Evolutionary conservation across 1,284 basidiomycete genomes (phyloP).

Genomic region (Ceratobasidium theobromae): DNA sequence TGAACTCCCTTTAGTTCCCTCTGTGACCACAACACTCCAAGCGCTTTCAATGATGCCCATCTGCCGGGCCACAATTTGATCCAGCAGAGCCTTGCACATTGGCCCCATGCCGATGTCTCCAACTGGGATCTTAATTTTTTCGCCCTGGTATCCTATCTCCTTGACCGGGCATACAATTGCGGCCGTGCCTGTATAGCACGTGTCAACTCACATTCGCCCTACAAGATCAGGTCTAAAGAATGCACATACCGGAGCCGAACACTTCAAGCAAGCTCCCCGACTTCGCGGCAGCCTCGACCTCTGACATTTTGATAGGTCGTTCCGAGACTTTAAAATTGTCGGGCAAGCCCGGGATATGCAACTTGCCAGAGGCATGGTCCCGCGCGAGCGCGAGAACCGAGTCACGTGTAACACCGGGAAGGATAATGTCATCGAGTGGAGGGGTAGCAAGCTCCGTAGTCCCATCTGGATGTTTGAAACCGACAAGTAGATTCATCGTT

Average conservation of each 20-base stretch:
- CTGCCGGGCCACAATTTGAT: constrained; percentile 55
- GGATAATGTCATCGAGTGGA: constrained; percentile 91
- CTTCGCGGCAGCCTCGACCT: constrained; percentile 74
- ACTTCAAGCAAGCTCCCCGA: constrained; percentile 81
- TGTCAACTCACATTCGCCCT: not conserved
- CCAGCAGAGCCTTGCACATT: constrained; percentile 53
- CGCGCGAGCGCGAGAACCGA: constrained; percentile 83
- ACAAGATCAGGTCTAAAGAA: not conserved
- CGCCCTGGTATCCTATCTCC: constrained; percentile 51
- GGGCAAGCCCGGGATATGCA: constrained; percentile 62
- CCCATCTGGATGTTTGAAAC: constrained; percentile 74
- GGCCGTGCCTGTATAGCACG: constrained; percentile 34
- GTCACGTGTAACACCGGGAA: constrained; percentile 95
- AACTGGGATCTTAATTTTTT: constrained; percentile 54
- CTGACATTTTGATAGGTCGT: constrained; percentile 85
- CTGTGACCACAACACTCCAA: constrained; percentile 45
- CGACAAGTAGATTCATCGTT: constrained; percentile 94
- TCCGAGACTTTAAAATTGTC: constrained; percentile 75
- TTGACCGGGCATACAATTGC: constrained; percentile 47
- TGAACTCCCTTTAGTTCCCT: constrained; percentile 23
- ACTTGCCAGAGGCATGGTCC: constrained; percentile 65
- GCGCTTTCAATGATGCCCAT: constrained; percentile 53
- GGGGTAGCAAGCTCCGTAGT: constrained; percentile 87
- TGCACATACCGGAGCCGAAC: constrained; percentile 77
- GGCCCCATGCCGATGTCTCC: constrained; percentile 51